Evolutionary conservation across 495 filamentous ascomycete species (phyloP).

Genomic region (Neurospora sp.): DNA sequence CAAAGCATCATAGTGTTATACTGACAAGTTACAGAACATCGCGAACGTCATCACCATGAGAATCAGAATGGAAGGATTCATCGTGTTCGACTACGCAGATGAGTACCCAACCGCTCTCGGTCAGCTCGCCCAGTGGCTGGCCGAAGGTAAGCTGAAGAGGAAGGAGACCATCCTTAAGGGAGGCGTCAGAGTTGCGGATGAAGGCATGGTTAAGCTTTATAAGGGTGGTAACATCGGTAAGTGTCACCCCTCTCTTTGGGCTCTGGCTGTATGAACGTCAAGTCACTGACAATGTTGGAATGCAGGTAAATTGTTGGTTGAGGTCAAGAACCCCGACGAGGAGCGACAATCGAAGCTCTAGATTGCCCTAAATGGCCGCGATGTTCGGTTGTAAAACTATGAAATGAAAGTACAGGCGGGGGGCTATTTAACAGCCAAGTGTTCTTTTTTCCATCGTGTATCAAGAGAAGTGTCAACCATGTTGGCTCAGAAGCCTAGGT

Average conservation of each 20-base stretch:
- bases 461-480: background rate
- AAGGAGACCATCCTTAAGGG: constrained; percentile 48
- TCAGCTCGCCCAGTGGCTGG: constrained; percentile 41
- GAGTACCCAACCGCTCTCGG: constrained; percentile 30
- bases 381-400: background rate
- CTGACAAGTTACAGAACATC: constrained; percentile 16
- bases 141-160: constrained; percentile 44
- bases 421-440: background rate
- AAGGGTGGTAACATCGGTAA: constrained; percentile 47
- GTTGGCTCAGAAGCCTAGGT: background rate
- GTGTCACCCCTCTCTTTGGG: background rate
- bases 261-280: background rate
- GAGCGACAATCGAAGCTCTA: background rate
- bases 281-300: background rate
- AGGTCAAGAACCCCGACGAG: constrained; percentile 21
- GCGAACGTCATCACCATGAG: constrained; percentile 27
- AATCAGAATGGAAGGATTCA: constrained; percentile 50
- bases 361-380: background rate
- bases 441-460: background rate
- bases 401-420: background rate
- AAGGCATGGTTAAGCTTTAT: constrained; percentile 41
- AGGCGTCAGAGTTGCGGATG: constrained; percentile 40
- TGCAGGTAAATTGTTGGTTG: constrained; percentile 20
- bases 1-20: background rate
- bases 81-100: constrained; percentile 43